Evolutionary conservation across 108 stramenopile genomes (phyloP), one percentile per base, ranked within the genome.

Genomic region (Cyclotella choctawhatcheeana): DNA sequence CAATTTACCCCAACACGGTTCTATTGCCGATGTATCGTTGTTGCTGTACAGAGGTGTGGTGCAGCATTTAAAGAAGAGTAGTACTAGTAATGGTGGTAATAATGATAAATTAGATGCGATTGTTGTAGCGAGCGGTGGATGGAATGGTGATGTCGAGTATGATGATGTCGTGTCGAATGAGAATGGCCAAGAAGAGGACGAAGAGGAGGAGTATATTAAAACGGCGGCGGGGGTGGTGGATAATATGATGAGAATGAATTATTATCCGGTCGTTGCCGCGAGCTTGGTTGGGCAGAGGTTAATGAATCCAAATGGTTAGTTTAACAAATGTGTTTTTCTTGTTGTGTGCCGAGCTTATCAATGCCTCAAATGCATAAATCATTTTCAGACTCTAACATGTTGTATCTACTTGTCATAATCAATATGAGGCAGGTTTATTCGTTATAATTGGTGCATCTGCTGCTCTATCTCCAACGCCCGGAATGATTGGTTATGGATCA

Each of bases 181-280:
- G n/a, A n/a, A n/a, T n/a, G n/a, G n/a, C n/a, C n/a, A n/a, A n/a
- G n/a, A n/a, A 45, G 17, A 17, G 14, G 66, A 34, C 29, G 64
- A 66, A 33, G 58, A 50, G 21, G 71, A 78, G 26, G 72, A 44
- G 18, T 73, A 73, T 44, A 62, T 73, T 16, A 71, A 29, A 24
- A 32, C 58, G 44, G 63, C 60, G 0, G 69, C 75, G 16, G 56
- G 53, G 20, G 69, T 77, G 2, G 70, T 63, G 59, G 80, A 81
- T 5, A 52, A 60, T 5, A 82, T 82, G 92, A 71, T 82, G 60
- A 77, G 35, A 44, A 35, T 74, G 72, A 82, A 82, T 74, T 78
- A 73, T 61, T 75, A 82, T 51, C 92, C 92, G 0, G 76, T 89
- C 22, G 67, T 93, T 25, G 92, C 92, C 13, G 88, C 85, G 16